A percentile compares a stretch with the other conserved stretches of the same genome.
Conservation (phyloP, 2,329 filamentous ascomycete species). For the Colletotrichum sp. region DNA sequence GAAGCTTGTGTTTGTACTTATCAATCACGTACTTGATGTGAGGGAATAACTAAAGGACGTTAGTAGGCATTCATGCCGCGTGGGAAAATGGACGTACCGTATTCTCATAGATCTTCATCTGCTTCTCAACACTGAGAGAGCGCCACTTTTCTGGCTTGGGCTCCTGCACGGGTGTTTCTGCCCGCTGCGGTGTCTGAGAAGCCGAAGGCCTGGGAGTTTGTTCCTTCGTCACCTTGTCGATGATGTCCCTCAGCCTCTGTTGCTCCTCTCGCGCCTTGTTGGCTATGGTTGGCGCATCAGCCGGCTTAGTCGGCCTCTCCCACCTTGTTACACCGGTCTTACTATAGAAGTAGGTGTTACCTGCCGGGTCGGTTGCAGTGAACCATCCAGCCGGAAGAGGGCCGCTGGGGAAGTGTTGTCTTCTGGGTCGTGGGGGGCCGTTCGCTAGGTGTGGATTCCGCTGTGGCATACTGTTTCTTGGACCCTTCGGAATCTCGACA, state of each 20-base stretch:
- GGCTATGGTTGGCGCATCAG: constrained; percentile 69
- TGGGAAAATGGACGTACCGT: constrained; percentile 65
- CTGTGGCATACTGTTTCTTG: constrained; percentile 64
- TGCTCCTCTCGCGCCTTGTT: constrained; percentile 68
- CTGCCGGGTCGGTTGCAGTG: constrained; percentile 71
- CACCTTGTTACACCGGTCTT: constrained; percentile 80
- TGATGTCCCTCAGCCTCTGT: constrained; percentile 81
- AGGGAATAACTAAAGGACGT: constrained; percentile 70
- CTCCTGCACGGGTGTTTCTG: constrained; percentile 59
- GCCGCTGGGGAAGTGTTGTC: constrained; percentile 59
- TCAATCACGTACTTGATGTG: constrained; percentile 86
- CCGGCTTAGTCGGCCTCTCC: constrained; percentile 75
- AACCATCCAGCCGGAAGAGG: constrained; percentile 87
- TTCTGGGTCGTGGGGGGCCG: constrained; percentile 41
- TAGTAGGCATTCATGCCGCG: not conserved
- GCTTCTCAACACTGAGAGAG: constrained; percentile 76
- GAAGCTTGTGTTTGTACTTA: constrained; percentile 86
- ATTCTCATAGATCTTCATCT: constrained; percentile 94
- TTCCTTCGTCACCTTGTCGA: constrained; percentile 81
- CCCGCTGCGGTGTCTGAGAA: constrained; percentile 69
- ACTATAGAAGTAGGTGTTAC: constrained; percentile 86
- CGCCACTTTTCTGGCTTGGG: constrained; percentile 75
- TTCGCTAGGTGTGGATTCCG: constrained; percentile 55
- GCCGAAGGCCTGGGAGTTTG: constrained; percentile 57
- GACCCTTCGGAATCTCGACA: constrained; percentile 62